Percentiles rank a stretch among this genome's conserved stretches.
Evolutionary conservation across 2,329 filamentous ascomycete species (phyloP).

Genomic region (Aspergillus sp.): DNA sequence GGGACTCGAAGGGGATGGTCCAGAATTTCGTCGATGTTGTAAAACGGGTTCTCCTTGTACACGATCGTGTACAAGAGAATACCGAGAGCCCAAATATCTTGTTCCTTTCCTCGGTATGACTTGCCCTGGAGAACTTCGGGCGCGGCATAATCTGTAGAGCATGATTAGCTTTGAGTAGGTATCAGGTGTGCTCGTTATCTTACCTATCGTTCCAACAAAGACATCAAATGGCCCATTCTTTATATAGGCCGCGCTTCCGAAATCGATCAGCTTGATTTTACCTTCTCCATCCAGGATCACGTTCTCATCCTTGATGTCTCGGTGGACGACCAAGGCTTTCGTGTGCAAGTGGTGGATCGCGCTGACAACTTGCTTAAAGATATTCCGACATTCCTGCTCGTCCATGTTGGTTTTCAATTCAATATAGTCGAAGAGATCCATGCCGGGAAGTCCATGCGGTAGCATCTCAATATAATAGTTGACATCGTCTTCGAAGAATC

Average conservation of each 20-base stretch:
- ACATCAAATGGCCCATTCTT: slow-evolving; percentile 98
- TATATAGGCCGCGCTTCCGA: slow-evolving; percentile 96
- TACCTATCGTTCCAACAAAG: slow-evolving; percentile 97
- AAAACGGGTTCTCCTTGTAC: slow-evolving; percentile 99
- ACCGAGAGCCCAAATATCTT: slow-evolving; percentile 96
- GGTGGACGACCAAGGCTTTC: slow-evolving; percentile 87
- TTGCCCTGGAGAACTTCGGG: slow-evolving; percentile 94
- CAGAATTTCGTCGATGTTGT: slow-evolving; percentile 98
- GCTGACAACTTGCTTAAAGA: slow-evolving; percentile 88
- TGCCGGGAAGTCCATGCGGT: slow-evolving; percentile 89
- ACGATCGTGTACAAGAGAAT: slow-evolving; percentile 98
- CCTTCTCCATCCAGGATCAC: slow-evolving; percentile 94
- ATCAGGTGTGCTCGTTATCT: slow-evolving; percentile 31
- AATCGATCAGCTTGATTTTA: slow-evolving; percentile 95
- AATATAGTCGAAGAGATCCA: slow-evolving; percentile 99
- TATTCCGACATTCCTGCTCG: slow-evolving; percentile 87
- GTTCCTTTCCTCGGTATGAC: slow-evolving; percentile 91
- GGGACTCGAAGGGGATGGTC: slow-evolving; percentile 92
- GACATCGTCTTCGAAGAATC: slow-evolving; percentile 63
- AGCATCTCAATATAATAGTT: slow-evolving; percentile 99
- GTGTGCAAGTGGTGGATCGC: slow-evolving; percentile 90
- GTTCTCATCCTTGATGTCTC: slow-evolving; percentile 99
- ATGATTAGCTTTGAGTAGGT: background rate
- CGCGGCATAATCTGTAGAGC: slow-evolving; percentile 79
- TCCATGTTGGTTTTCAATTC: slow-evolving; percentile 96